Evolutionary conservation across 2,329 filamentous ascomycete genomes (phyloP), one percentile per base, ranked within the genome.

Genomic region (Furcasterigmium furcatum): DNA sequence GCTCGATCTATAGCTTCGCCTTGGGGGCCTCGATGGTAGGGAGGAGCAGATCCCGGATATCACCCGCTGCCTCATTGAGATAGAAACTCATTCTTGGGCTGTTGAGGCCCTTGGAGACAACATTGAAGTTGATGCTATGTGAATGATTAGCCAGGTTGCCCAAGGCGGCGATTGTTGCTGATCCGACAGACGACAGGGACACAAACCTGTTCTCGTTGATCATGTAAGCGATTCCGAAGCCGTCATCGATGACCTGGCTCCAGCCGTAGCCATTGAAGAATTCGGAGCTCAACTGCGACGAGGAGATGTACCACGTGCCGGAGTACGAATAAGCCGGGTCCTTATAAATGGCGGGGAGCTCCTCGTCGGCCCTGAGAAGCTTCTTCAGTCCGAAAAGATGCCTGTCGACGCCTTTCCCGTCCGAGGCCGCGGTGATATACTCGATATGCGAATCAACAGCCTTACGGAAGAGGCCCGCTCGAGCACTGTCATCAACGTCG

Each of bases 191-290:
- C n/a, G 21, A 4, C n/a, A 44, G 30, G 18, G 12, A 36, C 7
- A 60, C 74, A 67, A 63, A 89, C 86, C 83, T 91, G 69, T 96
- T 95, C 77, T 97, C 92, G 65, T 99, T 99, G 67, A 99, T 97
- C 94, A 99, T 99, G 67, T 99, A 99, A 32, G 94, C 94, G 62
- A 99, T 95, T 54, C 94, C 94, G 70, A 94, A 99, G 24, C 94
- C 94, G 49, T 87, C 88, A 61, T 97, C 91, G 45, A 97, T 87
- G 43, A 99, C 94, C 74, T 99, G 92, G 63, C 88, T 94, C 94
- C 94, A 99, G 38, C 94, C 94, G 68, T 99, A 99, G 20, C 95
- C 94, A 65, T 99, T 99, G 72, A 97, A 99, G 76, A 88, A 96
- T 74, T 99, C 95, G 27, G 86, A 91, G 70, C 87, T 94, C 64